Evolutionary conservation across 1,284 basidiomycete genomes (phyloP), one percentile per base, ranked within the genome.

Genomic region (Sporisorium sorghi): DNA sequence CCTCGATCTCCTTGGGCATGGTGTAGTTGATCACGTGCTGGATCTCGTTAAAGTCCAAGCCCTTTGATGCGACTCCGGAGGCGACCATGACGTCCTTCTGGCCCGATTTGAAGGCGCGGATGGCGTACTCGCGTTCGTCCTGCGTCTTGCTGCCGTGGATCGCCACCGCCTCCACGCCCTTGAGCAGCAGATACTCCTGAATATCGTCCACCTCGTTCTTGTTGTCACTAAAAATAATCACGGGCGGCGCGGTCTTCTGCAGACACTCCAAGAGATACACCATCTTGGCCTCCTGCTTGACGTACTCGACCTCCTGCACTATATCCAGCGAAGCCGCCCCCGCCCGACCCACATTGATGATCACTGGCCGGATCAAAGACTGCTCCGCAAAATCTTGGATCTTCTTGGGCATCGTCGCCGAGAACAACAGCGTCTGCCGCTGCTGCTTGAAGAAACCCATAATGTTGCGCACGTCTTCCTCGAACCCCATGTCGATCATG

Each of bases 171-270:
- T 99, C 96, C 23, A 99, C 92, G 17, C 96, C 97, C 85, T 99
- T 99, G 53, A 98, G 87, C 8, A 99, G 87, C 2, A 99, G 88
- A 83, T 98, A 99, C 83, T 99, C 97, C 76, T 99, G 96, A 47
- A 99, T 98, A 85, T 99, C 95, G 84, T 99, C 97, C 21, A 99
- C 97, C 84, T 99, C 97, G 82, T 98, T 98, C 88, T 99, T 99
- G 87, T 97, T 98, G 84, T 99, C 96, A 76, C 92, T 94, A 85
- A 99, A 99, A 59, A 99, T 90, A 85, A 99, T 97, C 58, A 97
- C 94, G 0, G 97, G 97, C 12, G 97, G 97, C 1, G 97, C 91
- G 1, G 97, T 99, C 87, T 99, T 99, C 84, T 99, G 97, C 65
- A 99, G 85, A 85, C 94, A 97, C 85, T 99, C 97, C 47, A 99